Evolutionary conservation across 2,329 filamentous ascomycete genomes (phyloP).

Genomic region (Stromatinia cepivora): DNA sequence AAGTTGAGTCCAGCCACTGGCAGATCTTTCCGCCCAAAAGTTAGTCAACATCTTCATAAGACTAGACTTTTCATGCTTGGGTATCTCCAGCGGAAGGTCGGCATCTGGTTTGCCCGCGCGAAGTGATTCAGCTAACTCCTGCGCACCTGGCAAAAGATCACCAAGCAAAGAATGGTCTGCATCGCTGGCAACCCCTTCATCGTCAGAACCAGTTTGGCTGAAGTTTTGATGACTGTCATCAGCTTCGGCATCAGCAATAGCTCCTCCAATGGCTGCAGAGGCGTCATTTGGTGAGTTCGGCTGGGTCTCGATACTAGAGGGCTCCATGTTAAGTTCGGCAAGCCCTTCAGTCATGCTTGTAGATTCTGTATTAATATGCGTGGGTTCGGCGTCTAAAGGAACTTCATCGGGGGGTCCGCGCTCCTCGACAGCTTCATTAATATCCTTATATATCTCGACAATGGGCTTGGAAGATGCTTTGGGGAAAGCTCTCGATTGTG

Average conservation of each 20-base stretch:
- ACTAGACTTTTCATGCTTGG: conserved; percentile 89
- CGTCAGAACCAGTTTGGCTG: conserved; percentile 64
- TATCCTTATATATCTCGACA: conserved; percentile 92
- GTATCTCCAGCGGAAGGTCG: conserved; percentile 70
- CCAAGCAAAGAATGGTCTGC: conserved; percentile 68
- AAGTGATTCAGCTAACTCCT: conserved; percentile 62
- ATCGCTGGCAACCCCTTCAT: conserved; percentile 69
- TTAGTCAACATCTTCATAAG: conserved; percentile 94
- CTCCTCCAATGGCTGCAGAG: conserved; percentile 36
- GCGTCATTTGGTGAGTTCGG: conserved; percentile 38
- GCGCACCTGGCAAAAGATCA: conserved; percentile 64
- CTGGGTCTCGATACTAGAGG: conserved; percentile 25
- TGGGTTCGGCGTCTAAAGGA: conserved; percentile 33
- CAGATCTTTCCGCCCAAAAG: conserved; percentile 97
- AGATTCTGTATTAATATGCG: conserved; percentile 38
- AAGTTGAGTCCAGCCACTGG: conserved; percentile 87
- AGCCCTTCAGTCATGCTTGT: conserved; percentile 39
- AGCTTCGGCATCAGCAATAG: conserved; percentile 43
- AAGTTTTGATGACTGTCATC: conserved; percentile 49
- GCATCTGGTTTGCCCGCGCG: conserved; percentile 54
- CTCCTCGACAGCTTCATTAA: conserved; percentile 89
- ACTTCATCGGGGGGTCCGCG: conserved; percentile 64
- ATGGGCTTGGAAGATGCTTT: conserved; percentile 92
- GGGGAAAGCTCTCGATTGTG: conserved; percentile 77
- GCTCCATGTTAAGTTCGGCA: conserved; percentile 34